A percentile compares a stretch with the other conserved stretches of the same genome.
Conservation (phyloP, 768 basidiomycete genomes). For the Mycena latifolia region DNA sequence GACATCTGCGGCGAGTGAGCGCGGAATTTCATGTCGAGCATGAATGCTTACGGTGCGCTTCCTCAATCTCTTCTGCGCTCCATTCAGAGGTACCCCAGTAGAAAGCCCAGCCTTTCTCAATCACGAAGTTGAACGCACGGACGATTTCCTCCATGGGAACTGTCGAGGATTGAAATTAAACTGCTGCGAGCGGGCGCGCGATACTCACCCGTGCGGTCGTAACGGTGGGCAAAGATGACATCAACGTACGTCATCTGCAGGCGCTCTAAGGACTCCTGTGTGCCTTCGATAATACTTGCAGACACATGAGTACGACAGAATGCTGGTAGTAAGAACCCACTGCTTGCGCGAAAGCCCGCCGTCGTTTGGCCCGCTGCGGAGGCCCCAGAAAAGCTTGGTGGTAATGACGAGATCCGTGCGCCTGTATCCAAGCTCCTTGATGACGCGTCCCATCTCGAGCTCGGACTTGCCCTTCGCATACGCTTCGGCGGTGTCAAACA, state of each 20-base stretch:
- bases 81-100: slow-evolving; percentile 88
- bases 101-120: slow-evolving; percentile 79
- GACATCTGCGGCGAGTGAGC: neutral
- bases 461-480: slow-evolving; percentile 79
- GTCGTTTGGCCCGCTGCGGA: slow-evolving; percentile 68
- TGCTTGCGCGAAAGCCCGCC: slow-evolving; percentile 69
- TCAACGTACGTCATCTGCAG: slow-evolving; percentile 84
- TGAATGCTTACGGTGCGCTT: slow-evolving; percentile 69
- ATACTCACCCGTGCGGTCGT: slow-evolving; percentile 65
- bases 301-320: no score
- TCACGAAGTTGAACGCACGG: slow-evolving; percentile 84
- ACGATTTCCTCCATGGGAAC: slow-evolving; percentile 84
- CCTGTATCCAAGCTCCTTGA: slow-evolving; percentile 77
- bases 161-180: slow-evolving; percentile 27
- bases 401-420: slow-evolving; percentile 79
- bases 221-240: slow-evolving; percentile 78
- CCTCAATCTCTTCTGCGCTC: slow-evolving; percentile 77
- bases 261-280: slow-evolving; percentile 72
- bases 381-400: slow-evolving; percentile 87
- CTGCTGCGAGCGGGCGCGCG: slow-evolving; percentile 54
- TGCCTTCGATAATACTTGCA: slow-evolving; percentile 80
- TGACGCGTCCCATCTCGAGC: slow-evolving; percentile 83
- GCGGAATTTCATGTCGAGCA: slow-evolving; percentile 48
- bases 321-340: slow-evolving; percentile 47
- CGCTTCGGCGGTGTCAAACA: slow-evolving; percentile 79